Base-by-base conservation (phyloP, 352 stramenopile genomes). In the Globisporangium barbulae region DNA sequence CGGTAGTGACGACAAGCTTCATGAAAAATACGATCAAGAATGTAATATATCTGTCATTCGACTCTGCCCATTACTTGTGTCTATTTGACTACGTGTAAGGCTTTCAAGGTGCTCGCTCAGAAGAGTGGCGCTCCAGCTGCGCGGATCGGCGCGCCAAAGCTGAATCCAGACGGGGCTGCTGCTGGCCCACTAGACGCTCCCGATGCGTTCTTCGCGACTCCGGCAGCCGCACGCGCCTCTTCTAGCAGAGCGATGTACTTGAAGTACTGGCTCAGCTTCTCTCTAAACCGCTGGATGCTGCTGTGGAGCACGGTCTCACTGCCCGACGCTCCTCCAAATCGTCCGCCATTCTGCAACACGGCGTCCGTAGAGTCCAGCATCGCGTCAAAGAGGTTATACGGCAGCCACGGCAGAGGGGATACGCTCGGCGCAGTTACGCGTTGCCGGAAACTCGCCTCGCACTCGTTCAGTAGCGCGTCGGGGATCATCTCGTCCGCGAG, bases 351-450 rank as follows among this genome's bases (percentile, higher is more conserved):
- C 15, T 58, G 76, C 44, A 90, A 41, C 41, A 75, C 74, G 7
- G 72, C 73, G 21, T 76, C 57, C 13, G 66, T 73, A 15, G 79
- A 71, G 56, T 90, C 78, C 21, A 93, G 63, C 52, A 91, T 61
- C 10, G 60, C 68, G 53, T 93, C 84, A 21, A 93, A 73, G 2
- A 91, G 64, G 44, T 79, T 89, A 70, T 88, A 91, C 2, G 83
- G 82, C 31, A 93, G 75, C 78, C 78, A 93, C 12, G 81, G 76
- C 9, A 88, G 61, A n/a, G 42, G 42, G 17, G 69, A 64, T 0
- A 62, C 63, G 25, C 45, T 55, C 15, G 68, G 22, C 5, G 60
- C 57, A 31, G 60, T 75, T 22, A 72, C 75, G 17, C 75, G 71
- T 53, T 81, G 70, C 28, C 74, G 71, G 63, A 87, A 82, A 2